These are phyloP conservation scores for Aspergillus costaricaensis DNA, from an alignment of 2,329 filamentous ascomycete species.

Conservation along the genomic window DNA sequence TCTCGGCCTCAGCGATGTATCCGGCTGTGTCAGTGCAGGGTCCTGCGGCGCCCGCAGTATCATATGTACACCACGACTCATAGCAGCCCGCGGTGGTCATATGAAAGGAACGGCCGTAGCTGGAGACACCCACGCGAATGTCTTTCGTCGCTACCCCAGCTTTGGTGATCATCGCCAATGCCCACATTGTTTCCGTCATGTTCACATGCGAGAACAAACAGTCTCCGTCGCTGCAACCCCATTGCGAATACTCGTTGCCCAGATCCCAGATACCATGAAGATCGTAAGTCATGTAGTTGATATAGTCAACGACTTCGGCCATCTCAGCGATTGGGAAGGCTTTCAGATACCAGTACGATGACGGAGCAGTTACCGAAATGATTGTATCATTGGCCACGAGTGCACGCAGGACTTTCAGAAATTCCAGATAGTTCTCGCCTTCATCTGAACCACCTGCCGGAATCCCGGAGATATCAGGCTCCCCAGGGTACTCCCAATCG, in stretches of 20 bases:
- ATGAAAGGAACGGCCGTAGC: slow-evolving; percentile 37
- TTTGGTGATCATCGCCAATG: slow-evolving; percentile 33
- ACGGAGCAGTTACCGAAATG: slow-evolving; percentile 30
- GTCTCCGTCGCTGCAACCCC: slow-evolving; percentile 27
- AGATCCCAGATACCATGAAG: slow-evolving; percentile 34
- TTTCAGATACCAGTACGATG: slow-evolving; percentile 39
- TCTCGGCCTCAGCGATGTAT: not conserved
- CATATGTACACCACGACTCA: slow-evolving; percentile 33
- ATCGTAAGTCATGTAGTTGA: slow-evolving; percentile 46
- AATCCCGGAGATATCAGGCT: slow-evolving; percentile 40
- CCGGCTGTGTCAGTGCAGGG: slow-evolving; percentile 23
- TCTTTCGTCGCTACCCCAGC: slow-evolving; percentile 21
- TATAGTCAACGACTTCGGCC: slow-evolving; percentile 32
- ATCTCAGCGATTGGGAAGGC: slow-evolving; percentile 36
- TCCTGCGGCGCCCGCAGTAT: slow-evolving; percentile 26
- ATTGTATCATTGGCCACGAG: slow-evolving; percentile 13
- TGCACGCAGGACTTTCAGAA: slow-evolving; percentile 27
- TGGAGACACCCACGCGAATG: slow-evolving; percentile 34
- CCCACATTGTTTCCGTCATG: slow-evolving; percentile 36
- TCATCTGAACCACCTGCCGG: slow-evolving; percentile 32
- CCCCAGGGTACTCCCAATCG: slow-evolving; percentile 20
- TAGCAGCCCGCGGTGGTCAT: slow-evolving; percentile 34
- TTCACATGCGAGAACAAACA: slow-evolving; percentile 45
- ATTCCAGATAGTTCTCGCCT: slow-evolving; percentile 35
- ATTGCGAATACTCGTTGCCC: slow-evolving; percentile 21